Percentiles rank a stretch among this genome's conserved stretches.
These are phyloP conservation scores for Chlamydomonas reinhardtii DNA, from an alignment of 163 green algal genomes.

Conservation along the genomic window DNA sequence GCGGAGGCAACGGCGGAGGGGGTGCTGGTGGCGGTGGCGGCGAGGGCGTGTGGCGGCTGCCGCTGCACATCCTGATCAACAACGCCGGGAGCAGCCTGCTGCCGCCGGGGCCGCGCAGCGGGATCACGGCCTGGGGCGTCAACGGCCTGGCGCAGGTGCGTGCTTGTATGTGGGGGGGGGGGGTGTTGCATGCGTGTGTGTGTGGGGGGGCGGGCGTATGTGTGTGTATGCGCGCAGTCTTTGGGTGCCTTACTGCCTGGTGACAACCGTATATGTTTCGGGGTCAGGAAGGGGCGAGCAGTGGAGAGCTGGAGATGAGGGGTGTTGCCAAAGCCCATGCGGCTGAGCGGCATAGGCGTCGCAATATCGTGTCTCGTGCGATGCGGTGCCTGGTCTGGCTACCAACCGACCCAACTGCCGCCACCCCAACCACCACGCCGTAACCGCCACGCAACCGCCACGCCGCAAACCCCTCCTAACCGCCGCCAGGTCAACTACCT, in stretches of 20 bases:
- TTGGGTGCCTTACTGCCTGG: too few relatives aligned
- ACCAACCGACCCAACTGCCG: too few relatives aligned
- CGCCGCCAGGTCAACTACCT: conserved; percentile 51
- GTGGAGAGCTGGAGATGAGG: too few relatives aligned
- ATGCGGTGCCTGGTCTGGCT: too few relatives aligned
- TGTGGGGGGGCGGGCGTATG: too few relatives aligned
- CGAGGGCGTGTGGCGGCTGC: not conserved
- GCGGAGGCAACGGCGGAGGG: too few relatives aligned
- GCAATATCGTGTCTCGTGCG: too few relatives aligned
- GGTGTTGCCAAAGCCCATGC: too few relatives aligned
- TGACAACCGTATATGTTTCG: too few relatives aligned
- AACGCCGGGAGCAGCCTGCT: not conserved
- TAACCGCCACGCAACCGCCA: not conserved
- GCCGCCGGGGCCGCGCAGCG: not conserved
- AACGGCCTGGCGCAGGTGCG: conserved; percentile 39
- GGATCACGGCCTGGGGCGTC: conserved; percentile 7
- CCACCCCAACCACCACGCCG: not conserved
- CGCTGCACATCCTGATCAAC: conserved; percentile 49
- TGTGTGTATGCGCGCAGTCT: not conserved
- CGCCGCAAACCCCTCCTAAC: not conserved
- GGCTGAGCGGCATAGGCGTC: too few relatives aligned
- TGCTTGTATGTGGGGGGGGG: not conserved
- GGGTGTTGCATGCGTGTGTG: not conserved
- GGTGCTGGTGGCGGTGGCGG: too few relatives aligned
- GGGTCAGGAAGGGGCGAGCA: too few relatives aligned